These are phyloP conservation scores for Saccharomyces jurei DNA, from an alignment of 805 yeast species.

Conservation along the genomic window DNA sequence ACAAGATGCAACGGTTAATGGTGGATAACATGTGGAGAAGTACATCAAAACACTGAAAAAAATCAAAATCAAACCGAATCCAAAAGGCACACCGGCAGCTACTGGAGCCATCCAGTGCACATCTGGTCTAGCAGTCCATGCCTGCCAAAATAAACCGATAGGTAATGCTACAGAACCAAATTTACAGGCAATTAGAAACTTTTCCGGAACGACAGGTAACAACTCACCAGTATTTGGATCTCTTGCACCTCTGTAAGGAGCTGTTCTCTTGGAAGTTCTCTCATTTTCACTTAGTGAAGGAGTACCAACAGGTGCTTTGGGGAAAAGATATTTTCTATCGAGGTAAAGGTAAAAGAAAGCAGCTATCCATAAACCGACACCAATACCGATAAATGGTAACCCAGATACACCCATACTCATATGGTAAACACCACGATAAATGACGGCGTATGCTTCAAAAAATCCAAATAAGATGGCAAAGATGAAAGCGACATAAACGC, in stretches of 20 bases:
- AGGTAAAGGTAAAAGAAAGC: conserved; percentile 41
- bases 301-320: conserved; percentile 55
- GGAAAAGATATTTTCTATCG: conserved; percentile 45
- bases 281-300: conserved; percentile 33
- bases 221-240: conserved; percentile 42
- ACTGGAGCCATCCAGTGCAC: conserved; percentile 75
- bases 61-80: conserved; percentile 63
- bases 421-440: conserved; percentile 54
- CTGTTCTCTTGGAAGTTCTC: conserved; percentile 15
- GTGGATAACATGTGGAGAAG: conserved; percentile 66
- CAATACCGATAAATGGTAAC: conserved; percentile 63
- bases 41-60: conserved; percentile 65
- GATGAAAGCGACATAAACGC: conserved; percentile 63
- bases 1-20: conserved; percentile 74
- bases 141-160: conserved; percentile 69
- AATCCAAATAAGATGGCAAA: conserved; percentile 74
- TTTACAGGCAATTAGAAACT: conserved; percentile 50
- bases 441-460: conserved; percentile 52
- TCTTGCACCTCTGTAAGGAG: conserved; percentile 38
- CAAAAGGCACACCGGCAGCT: conserved; percentile 71
- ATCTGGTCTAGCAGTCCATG: conserved; percentile 55
- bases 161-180: conserved; percentile 64
- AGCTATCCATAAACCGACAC: conserved; percentile 56
- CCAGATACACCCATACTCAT: conserved; percentile 60
- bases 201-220: conserved; percentile 51